Base-by-base conservation (phyloP, 768 basidiomycete genomes). In the Porpolomopsis calyptriformis region DNA sequence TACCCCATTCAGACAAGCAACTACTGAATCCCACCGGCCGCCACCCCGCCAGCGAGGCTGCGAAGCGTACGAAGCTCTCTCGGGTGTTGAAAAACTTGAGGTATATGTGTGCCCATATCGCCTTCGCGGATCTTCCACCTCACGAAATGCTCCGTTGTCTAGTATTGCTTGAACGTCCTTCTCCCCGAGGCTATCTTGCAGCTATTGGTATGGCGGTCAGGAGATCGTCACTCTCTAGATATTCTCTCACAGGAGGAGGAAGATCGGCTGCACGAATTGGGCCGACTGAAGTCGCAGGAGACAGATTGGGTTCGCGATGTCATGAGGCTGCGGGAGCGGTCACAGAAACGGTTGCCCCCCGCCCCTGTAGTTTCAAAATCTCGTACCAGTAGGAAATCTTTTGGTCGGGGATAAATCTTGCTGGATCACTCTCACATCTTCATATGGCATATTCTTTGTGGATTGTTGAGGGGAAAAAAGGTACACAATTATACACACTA, bases 91-190 rank as follows among this genome's bases (percentile, higher is more conserved):
- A 51, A 79, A 78, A 55, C 58, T 76, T 12, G 75, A 76, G 42
- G 78, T 74, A 49, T 55, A 73, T 56, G 19, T 26, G 10, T 20
- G 12, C 23, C 25, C 11, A n/a, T n/a, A n/a, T 47, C 45, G 22
- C 22, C 35, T 40, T 27, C 6, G 38, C 33, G 20, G 18, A 29
- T 14, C 26, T 38, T n/a, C 11, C 7, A 18, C 5, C 23, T 4
- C n/a, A 38, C 42, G 29, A 31, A 26, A 18, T 16, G 36, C 12
- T 34, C 14, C 23, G 10, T 33, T n/a, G 31, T 20, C 24, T 51
- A 86, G 82, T 88, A 86, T 52, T 85, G 82, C 56, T 61, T 75
- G 29, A 77, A 82, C 48, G 71, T 89, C 24, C 73, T 89, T 9
- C 68, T 86, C 4, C 82, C 78, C 2, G 85, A 86, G 59, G 71